Evolutionary conservation across 1,284 basidiomycete genomes (phyloP).

Genomic region (Ganoderma leucocontextum): DNA sequence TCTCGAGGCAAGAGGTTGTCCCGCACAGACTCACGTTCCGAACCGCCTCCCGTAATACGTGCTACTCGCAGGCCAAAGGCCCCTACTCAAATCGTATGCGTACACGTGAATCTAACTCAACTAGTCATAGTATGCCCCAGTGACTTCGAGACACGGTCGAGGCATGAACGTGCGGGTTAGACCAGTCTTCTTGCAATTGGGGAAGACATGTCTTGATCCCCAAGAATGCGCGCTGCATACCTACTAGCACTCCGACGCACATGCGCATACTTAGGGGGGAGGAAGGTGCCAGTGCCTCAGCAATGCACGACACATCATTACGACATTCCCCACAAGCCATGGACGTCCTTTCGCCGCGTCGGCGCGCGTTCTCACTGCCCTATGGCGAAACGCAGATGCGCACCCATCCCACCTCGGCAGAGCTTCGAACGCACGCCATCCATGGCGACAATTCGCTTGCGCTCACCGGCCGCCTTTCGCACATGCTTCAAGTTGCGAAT

Average conservation of each 20-base stretch:
- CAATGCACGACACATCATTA: constrained; percentile 2
- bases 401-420: not conserved
- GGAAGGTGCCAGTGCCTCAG: not conserved
- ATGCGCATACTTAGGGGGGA: not conserved
- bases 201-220: not conserved
- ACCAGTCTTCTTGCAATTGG: not conserved
- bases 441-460: constrained; percentile 17
- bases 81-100: not conserved
- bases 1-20: not conserved
- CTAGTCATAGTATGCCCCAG: not conserved
- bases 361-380: not conserved
- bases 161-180: not conserved
- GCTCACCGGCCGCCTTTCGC: not conserved
- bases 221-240: not conserved
- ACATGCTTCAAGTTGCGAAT: not conserved
- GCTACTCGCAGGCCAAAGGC: not conserved
- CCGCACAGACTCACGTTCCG: not conserved
- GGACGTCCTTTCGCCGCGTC: not conserved
- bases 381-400: too few species aligned
- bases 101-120: not conserved
- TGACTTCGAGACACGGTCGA: not conserved
- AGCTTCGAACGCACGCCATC: constrained; percentile 14
- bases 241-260: not conserved
- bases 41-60: not conserved
- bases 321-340: not conserved